Evolutionary conservation across 225 moss, liverwort and hornwort species (phyloP), one percentile per base, ranked within the genome.

Genomic region (Bryum argenteum): DNA sequence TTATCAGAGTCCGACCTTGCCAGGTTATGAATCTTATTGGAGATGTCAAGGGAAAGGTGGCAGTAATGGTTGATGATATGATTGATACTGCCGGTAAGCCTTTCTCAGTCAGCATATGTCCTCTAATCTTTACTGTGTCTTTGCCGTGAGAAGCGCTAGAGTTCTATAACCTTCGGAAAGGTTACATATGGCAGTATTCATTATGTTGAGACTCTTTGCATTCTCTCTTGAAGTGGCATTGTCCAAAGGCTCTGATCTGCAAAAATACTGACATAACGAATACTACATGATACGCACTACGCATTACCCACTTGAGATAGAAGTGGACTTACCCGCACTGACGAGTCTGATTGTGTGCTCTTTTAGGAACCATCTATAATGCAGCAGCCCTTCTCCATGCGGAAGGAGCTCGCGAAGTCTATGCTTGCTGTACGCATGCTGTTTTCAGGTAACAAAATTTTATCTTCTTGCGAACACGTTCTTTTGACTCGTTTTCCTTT

Each of bases 1-100:
- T 68, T 24, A 60, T 60, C 40, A 40, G 41, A 65, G 57, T 61
- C 40, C 52, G 11, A 42, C 6, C 14, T 54, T 67, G 42, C 54
- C 87, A 96, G 95, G 95, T 96, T 17, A 94, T 97, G 97, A 97
- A 97, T 70, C 81, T 97, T 60, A 97, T 97, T 47, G 97, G 97
- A 68, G 97, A 97, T 74, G 97, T 97, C 14, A 85, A 85, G 72
- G 97, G 97, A 53, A 97, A 97, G 59, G 90, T 94, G 72, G 97
- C 97, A 23, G 91, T 97, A 5, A 89, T 97, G 94, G 90, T 97
- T 5, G 97, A 97, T 73, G 97, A 97, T 79, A 97, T 97, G 97
- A 97, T 97, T 70, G 97, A 97, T 43, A 97, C 97, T 22, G 97
- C 97, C 9, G 97, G 97, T 92, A 44, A 75, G 68, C 42, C 51